phyloP scores from a whole-genome alignment of 2,329 filamentous ascomycete species.

The Sporothrix euskadiensis region DNA sequence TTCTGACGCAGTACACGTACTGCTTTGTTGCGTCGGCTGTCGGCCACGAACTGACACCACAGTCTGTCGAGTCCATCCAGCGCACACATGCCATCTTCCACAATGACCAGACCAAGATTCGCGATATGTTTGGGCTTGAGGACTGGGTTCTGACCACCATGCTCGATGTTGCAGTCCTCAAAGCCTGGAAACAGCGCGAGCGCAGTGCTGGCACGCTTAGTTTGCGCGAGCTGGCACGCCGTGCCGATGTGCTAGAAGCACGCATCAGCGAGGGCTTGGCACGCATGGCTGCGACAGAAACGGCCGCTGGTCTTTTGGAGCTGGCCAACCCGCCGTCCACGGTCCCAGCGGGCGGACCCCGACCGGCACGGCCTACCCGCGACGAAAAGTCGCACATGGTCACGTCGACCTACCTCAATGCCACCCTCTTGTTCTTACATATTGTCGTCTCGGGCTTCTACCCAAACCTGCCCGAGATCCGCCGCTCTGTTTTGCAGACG shows the following conservation, averaged over 20 bases:
- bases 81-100: constrained; percentile 27
- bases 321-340: not conserved
- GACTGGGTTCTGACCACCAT: constrained; percentile 24
- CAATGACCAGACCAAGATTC: constrained; percentile 18
- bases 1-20: constrained; percentile 23
- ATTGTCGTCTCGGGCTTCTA: constrained; percentile 26
- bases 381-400: constrained; percentile 25
- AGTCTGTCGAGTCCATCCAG: constrained; percentile 23
- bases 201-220: constrained; percentile 25
- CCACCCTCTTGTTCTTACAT: constrained; percentile 17
- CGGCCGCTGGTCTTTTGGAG: not conserved
- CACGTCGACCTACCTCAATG: constrained; percentile 20
- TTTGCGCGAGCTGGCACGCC: constrained; percentile 19
- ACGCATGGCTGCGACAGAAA: constrained; percentile 10
- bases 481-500: constrained; percentile 23
- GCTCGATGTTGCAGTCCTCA: constrained; percentile 26
- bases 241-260: constrained; percentile 22
- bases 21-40: constrained; percentile 20
- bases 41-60: constrained; percentile 20
- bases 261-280: constrained; percentile 4
- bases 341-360: not conserved
- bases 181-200: constrained; percentile 26
- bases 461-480: constrained; percentile 24
- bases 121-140: constrained; percentile 23
- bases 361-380: not conserved